These are phyloP conservation scores for Rhazya stricta DNA, from an alignment of 257 asterid species.

Conservation along the genomic window DNA sequence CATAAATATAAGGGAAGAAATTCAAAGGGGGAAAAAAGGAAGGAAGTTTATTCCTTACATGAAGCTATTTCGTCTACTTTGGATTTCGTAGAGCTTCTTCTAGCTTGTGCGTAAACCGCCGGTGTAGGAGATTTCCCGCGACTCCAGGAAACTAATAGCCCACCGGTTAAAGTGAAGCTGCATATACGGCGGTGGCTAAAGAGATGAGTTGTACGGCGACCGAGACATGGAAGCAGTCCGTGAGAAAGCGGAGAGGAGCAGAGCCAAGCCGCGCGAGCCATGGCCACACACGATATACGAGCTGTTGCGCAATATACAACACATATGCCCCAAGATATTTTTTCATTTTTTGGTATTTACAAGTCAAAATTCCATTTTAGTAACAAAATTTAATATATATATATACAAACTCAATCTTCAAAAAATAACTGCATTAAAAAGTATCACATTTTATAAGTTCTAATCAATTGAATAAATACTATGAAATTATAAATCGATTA, in stretches of 20 bases:
- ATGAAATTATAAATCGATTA: too few species aligned
- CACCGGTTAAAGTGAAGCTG: conserved; percentile 17
- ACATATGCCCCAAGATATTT: too few species aligned
- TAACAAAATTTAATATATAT: too few species aligned
- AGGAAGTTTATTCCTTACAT: conserved; percentile 30
- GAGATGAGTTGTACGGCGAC: conserved; percentile 15
- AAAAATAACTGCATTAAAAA: too few species aligned
- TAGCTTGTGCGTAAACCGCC: conserved; percentile 50
- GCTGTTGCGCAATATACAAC: neutral
- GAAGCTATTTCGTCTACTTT: conserved; percentile 49
- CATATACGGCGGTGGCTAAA: conserved; percentile 13
- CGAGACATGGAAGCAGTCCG: conserved; percentile 31
- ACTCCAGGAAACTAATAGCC: conserved; percentile 15
- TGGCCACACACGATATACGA: conserved; percentile 21
- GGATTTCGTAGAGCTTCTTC: conserved; percentile 42
- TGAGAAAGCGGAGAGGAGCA: conserved; percentile 28
- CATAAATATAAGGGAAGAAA: neutral
- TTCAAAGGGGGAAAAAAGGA: neutral
- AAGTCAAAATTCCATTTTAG: too few species aligned
- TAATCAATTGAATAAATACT: too few species aligned
- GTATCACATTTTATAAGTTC: too few species aligned
- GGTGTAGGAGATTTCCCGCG: conserved; percentile 16
- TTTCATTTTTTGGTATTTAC: too few species aligned
- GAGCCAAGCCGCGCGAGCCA: conserved; percentile 43
- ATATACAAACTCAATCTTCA: too few species aligned